Evolutionary conservation across 805 yeast species (phyloP), one percentile per base, ranked within the genome.

Genomic region (Sporopachydermia lactativora): DNA sequence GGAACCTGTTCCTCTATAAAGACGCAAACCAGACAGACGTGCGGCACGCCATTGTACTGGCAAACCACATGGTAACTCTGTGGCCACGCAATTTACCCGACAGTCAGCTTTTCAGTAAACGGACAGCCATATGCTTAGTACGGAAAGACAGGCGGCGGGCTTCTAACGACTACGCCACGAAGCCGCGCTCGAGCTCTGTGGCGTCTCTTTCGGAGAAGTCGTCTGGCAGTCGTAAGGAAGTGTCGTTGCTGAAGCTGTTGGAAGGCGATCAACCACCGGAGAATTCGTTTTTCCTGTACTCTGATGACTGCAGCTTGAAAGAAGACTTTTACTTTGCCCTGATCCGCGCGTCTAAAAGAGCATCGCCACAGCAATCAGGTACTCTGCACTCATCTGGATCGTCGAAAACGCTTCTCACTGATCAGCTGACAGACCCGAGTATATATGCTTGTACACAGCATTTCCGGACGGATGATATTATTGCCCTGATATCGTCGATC

Each of bases 321-420:
- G 98, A 92, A 57, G 95, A 89, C 55, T 78, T 96, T 81, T 92
- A 89, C 55, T 86, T 85, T 58, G 77, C 83, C 1, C 63, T 92
- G 41, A 66, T 89, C n/a, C 66, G 78, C 42, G 94, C 94, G 1
- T 72, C 89, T 0, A 81, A 79, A 44, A 58, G 60, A 3, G 60
- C 58, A 5, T 46, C 49, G 13, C 18, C 40, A 13, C 35, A 39
- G 17, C 42, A 53, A 8, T 8, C 8, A 24, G n/a, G n/a, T n/a
- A 18, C 40, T 13, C 35, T 39, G 17, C 42, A 53, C n/a, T 8
- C 8, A 24, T 24, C 37, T 5, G 43, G 35, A 4, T 8, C 44
- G 16, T 16, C 19, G n/a, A 8, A 16, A 11, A 13, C 18, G 31
- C 11, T 5, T 2, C 49, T 48, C 3, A 43, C 49, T 2, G 52